A percentile compares a stretch with the other conserved stretches of the same genome.
Evolutionary conservation across 192 early-diverging fungal genomes (phyloP).

Genomic region (Coemansia sp.): DNA sequence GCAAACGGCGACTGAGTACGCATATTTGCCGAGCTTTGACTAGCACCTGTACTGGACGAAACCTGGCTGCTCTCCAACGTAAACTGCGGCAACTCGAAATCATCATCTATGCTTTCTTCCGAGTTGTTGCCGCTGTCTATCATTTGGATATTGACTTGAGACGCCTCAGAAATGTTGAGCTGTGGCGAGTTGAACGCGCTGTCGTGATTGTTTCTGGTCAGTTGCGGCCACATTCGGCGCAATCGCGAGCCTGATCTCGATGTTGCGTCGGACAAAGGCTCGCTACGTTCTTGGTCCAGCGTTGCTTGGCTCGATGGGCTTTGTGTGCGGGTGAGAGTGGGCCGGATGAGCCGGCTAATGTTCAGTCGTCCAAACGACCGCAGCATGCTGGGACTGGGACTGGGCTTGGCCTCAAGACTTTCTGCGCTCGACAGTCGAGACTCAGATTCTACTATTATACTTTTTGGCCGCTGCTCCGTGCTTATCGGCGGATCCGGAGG

Average conservation of each 20-base stretch:
- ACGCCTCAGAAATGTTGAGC: too few species aligned
- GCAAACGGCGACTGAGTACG: slow-evolving; percentile 4
- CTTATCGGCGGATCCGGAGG: slow-evolving; percentile 30
- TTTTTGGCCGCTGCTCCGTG: neutral
- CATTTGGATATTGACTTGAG: slow-evolving; percentile 10
- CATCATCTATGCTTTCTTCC: neutral
- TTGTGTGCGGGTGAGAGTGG: neutral
- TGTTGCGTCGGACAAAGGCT: neutral
- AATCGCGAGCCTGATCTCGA: neutral
- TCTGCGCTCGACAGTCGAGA: neutral
- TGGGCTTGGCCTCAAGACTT: slow-evolving; percentile 18
- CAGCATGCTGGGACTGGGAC: slow-evolving; percentile 16
- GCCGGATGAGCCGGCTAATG: slow-evolving; percentile 18
- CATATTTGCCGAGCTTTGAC: too few species aligned
- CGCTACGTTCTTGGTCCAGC: neutral
- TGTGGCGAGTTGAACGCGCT: slow-evolving; percentile 20
- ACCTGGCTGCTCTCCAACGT: slow-evolving; percentile 22
- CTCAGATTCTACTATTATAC: neutral
- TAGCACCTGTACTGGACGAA: neutral
- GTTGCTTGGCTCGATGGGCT: neutral
- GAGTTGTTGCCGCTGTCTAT: slow-evolving; percentile 19
- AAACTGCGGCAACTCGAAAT: slow-evolving; percentile 1
- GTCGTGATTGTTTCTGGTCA: slow-evolving; percentile 1
- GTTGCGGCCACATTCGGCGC: slow-evolving; percentile 6
- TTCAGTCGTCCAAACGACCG: slow-evolving; percentile 29